Base-by-base conservation (phyloP, 129 eudicot species). In the Arctium lappa region DNA sequence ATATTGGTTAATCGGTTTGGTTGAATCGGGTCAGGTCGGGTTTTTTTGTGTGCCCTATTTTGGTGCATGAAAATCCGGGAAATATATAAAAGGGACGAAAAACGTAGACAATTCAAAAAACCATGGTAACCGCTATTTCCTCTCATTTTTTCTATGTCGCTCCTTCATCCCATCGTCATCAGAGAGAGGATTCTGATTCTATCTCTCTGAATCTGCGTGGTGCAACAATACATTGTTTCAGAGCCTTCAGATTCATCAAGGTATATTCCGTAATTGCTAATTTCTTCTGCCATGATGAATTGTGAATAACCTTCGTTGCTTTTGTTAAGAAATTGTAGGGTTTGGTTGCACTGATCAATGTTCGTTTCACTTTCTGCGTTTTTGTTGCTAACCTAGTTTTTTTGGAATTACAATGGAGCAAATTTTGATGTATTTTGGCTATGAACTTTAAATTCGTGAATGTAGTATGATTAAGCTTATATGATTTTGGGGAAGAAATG, bases 231-330 rank as follows among this genome's bases (percentile, higher is more conserved):
- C 63, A 18, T 68, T 16, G 80, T 60, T 56, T 73, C 68, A 36
- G 82, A 76, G 10, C 85, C 75, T 86, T 82, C 87, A 81, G 2
- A 69, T 85, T 74, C 89, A 5, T 63, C 83, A 27, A 68, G 83
- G 81, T 63, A 76, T 34, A 40, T 60, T 32, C 72, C 2, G 1
- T 7, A 16, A 31, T 69, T 31, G 4, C 29, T 39, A 53, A 68
- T 42, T 56, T 76, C 5, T 38, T 60, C 33, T 40, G 8, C 66
- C 13, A 9, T 0, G 18, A 22, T 53, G 8, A 66, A 34, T 69
- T 77, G 27, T 71, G 72, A 33, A 46, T 72, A 10, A 39, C 65
- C 40, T 46, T 76, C 44, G 34, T 38, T 48, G 42, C 2, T 18
- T 63, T 31, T 75, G 38, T 44, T 18, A 32, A 40, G 38, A 12